phyloP scores from a whole-genome alignment of 805 yeast species.

The Middelhovenomyces tepae region DNA sequence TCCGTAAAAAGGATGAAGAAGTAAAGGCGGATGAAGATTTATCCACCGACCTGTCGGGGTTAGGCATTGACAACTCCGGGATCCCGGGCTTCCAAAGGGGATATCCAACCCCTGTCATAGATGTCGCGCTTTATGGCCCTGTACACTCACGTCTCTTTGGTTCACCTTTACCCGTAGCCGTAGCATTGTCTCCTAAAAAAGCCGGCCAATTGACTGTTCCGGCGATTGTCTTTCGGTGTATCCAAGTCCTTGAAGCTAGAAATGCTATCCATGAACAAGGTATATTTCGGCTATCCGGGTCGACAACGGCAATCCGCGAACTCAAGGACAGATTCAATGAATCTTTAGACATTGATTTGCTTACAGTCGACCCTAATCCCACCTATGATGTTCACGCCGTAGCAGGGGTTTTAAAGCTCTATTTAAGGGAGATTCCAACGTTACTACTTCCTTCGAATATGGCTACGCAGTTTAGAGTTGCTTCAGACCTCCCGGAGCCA shows the following conservation, averaged over 20 bases:
- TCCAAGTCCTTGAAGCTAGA: conserved; percentile 53
- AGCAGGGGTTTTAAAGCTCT: conserved; percentile 77
- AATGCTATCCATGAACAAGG: conserved; percentile 85
- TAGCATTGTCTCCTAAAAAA: conserved; percentile 41
- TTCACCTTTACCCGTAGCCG: conserved; percentile 45
- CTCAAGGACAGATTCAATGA: conserved; percentile 62
- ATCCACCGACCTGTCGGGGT: too few species aligned
- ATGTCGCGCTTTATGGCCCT: too few species aligned
- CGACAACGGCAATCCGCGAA: conserved; percentile 63
- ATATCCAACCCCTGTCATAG: too few species aligned
- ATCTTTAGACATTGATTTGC: conserved; percentile 58
- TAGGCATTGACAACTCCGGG: too few species aligned
- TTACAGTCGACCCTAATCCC: conserved; percentile 17
- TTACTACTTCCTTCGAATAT: conserved; percentile 54
- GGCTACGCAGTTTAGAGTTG: conserved; percentile 32
- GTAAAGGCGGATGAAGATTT: too few species aligned
- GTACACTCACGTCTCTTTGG: conserved; percentile 60
- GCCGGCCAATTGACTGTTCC: conserved; percentile 49
- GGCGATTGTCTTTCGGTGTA: conserved; percentile 65
- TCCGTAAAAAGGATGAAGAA: not conserved
- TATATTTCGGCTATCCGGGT: conserved; percentile 82
- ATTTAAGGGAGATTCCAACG: conserved; percentile 66
- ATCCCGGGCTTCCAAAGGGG: too few species aligned
- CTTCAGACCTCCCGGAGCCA: conserved; percentile 23
- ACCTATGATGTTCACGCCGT: conserved; percentile 68